Evolutionary conservation across 805 yeast genomes (phyloP).

Genomic region (Candida rishiriensis): DNA sequence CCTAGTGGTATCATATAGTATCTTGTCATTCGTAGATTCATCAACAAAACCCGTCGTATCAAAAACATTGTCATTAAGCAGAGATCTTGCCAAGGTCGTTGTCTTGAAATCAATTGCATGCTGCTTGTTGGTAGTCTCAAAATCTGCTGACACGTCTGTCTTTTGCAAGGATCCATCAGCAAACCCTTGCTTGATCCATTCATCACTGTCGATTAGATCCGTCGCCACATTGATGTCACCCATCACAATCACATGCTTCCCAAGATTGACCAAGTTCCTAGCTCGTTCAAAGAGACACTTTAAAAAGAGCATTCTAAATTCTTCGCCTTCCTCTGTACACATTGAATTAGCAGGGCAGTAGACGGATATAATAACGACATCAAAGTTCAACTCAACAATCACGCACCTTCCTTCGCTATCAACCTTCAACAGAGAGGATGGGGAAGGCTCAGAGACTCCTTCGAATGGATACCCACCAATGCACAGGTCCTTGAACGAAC

Average conservation of each 20-base stretch:
- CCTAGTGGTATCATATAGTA: slow-evolving; percentile 59
- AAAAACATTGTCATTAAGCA: slow-evolving; percentile 41
- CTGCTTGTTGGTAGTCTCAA: slow-evolving; percentile 33
- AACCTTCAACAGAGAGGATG: slow-evolving; percentile 29
- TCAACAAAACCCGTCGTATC: slow-evolving; percentile 26
- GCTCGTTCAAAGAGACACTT: slow-evolving; percentile 58
- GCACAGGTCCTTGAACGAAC: slow-evolving; percentile 15
- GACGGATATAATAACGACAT: slow-evolving; percentile 56
- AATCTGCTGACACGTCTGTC: slow-evolving; percentile 21
- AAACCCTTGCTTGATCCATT: slow-evolving; percentile 44
- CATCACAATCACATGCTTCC: slow-evolving; percentile 70
- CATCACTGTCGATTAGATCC: slow-evolving; percentile 82
- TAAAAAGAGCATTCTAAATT: slow-evolving; percentile 54
- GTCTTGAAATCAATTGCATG: slow-evolving; percentile 33
- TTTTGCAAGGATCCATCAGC: slow-evolving; percentile 33
- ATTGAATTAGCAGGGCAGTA: slow-evolving; percentile 93
- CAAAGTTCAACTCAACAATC: slow-evolving; percentile 63
- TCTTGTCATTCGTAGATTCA: slow-evolving; percentile 31
- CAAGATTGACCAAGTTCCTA: slow-evolving; percentile 44
- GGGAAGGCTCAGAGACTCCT: slow-evolving; percentile 33
- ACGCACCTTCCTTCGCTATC: slow-evolving; percentile 87
- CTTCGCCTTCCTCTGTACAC: slow-evolving; percentile 62
- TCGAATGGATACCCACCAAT: slow-evolving; percentile 72
- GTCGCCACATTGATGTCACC: slow-evolving; percentile 87
- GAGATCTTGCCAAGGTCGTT: slow-evolving; percentile 36